Conservation (phyloP, 768 basidiomycete species). For the Agrocybe chaxingu region DNA sequence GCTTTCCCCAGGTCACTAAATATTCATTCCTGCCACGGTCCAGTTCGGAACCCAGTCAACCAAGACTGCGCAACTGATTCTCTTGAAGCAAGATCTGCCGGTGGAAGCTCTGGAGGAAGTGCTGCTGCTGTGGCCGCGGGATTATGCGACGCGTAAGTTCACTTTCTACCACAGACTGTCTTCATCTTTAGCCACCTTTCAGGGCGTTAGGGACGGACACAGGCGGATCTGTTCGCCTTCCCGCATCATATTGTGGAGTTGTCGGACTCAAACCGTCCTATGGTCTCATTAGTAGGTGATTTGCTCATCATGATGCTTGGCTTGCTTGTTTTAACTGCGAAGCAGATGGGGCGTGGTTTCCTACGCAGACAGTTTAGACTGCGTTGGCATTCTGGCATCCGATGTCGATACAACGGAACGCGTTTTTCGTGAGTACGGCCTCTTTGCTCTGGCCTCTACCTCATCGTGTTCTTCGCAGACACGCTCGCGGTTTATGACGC, state of each 20-base stretch:
- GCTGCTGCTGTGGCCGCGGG: conserved; percentile 89
- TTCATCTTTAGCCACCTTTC: not conserved
- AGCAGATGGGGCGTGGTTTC: conserved; percentile 85
- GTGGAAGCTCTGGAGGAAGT: conserved; percentile 94
- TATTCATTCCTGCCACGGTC: conserved; percentile 66
- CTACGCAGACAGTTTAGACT: conserved; percentile 94
- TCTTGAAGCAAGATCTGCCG: conserved; percentile 55
- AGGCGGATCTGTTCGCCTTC: conserved; percentile 89
- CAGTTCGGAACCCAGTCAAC: conserved; percentile 74
- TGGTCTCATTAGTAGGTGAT: conserved; percentile 81
- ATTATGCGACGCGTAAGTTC: conserved; percentile 77
- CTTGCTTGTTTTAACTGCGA: not conserved
- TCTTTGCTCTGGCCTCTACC: not conserved
- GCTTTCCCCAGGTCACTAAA: conserved; percentile 63
- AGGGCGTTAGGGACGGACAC: conserved; percentile 95
- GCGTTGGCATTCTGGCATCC: conserved; percentile 78
- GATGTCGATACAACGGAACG: conserved; percentile 44
- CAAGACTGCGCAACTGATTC: conserved; percentile 3
- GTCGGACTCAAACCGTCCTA: conserved; percentile 95
- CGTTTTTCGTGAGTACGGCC: conserved; percentile 60
- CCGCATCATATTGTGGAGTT: conserved; percentile 91
- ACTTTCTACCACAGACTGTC: not conserved
- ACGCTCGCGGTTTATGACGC: conserved; percentile 56
- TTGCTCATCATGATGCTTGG: conserved; percentile 12
- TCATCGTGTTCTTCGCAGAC: conserved; percentile 24